Percentiles rank a stretch among this genome's conserved stretches.
Conservation (phyloP, 2,329 filamentous ascomycete genomes). For the Eutypella sp. region DNA sequence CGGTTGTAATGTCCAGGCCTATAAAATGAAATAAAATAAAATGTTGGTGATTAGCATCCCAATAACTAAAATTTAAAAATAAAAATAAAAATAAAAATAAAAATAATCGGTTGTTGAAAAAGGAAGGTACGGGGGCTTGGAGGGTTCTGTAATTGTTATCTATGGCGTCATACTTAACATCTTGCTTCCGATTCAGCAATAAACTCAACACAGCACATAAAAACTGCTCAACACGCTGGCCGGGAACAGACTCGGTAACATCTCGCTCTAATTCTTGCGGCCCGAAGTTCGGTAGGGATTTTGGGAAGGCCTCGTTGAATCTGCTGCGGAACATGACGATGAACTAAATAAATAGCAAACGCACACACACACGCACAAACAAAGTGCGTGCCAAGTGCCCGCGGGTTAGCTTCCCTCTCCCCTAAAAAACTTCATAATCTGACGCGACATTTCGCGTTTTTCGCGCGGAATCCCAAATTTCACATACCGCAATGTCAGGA, state of each 20-base stretch:
- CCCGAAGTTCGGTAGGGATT: slow-evolving; percentile 82
- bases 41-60: too few species aligned
- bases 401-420: too few species aligned
- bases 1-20: slow-evolving; percentile 90
- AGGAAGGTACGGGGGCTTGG: slow-evolving; percentile 1
- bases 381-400: too few species aligned
- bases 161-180: slow-evolving; percentile 75
- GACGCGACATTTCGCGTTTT: slow-evolving; percentile 52
- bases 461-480: slow-evolving; percentile 34
- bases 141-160: slow-evolving; percentile 3
- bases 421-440: slow-evolving; percentile 26
- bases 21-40: too few species aligned
- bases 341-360: slow-evolving; percentile 56
- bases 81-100: too few species aligned
- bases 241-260: slow-evolving; percentile 70
- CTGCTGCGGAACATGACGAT: slow-evolving; percentile 97
- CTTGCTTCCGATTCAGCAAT: slow-evolving; percentile 94
- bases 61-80: background rate
- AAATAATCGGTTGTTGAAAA: too few species aligned
- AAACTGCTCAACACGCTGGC: slow-evolving; percentile 80
- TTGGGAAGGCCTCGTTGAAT: slow-evolving; percentile 84
- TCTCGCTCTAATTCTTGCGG: slow-evolving; percentile 93
- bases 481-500: slow-evolving; percentile 82
- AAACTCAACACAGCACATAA: slow-evolving; percentile 85
- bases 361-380: too few species aligned